phyloP scores from a whole-genome alignment of 768 basidiomycete species.

The Phlebiopsis gigantea region DNA sequence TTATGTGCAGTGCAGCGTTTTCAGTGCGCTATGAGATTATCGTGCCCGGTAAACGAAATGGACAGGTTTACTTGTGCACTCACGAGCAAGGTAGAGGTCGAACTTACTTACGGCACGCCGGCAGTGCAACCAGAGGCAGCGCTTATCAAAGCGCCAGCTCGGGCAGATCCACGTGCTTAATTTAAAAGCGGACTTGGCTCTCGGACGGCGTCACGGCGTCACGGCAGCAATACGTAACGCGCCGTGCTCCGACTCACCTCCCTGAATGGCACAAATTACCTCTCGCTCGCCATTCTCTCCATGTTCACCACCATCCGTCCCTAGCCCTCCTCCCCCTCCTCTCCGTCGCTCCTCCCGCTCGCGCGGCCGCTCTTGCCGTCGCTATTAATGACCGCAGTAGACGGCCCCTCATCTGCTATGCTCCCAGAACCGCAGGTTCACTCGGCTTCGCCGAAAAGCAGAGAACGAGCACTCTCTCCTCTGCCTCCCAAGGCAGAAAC shows the following conservation, averaged over 20 bases:
- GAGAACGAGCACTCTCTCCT: slow-evolving; percentile 18
- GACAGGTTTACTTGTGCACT: too few relatives aligned
- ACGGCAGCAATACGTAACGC: neutral
- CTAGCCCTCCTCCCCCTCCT: neutral
- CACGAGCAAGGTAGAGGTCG: too few relatives aligned
- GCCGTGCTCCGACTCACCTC: slow-evolving; percentile 10
- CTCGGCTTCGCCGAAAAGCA: slow-evolving; percentile 9
- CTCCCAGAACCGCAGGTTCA: slow-evolving; percentile 1
- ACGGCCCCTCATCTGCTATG: neutral
- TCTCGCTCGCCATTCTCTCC: slow-evolving; percentile 1
- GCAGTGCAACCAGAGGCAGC: too few relatives aligned
- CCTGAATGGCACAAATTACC: slow-evolving; percentile 6
- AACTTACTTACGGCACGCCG: too few relatives aligned
- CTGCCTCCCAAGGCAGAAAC: slow-evolving; percentile 12
- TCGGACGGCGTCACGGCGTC: neutral
- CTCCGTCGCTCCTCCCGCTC: slow-evolving; percentile 3
- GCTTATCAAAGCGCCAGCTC: too few relatives aligned
- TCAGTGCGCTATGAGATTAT: too few relatives aligned
- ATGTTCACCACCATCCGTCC: slow-evolving; percentile 5
- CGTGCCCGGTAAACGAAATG: too few relatives aligned
- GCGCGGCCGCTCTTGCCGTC: neutral
- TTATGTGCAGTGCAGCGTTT: too few relatives aligned
- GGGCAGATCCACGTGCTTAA: too few relatives aligned
- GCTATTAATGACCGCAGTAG: slow-evolving; percentile 1
- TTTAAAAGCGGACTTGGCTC: neutral